A percentile compares a stretch with the other conserved stretches of the same genome.
phyloP scores from a whole-genome alignment of 2,329 filamentous ascomycete species.

The Alternaria rosae region DNA sequence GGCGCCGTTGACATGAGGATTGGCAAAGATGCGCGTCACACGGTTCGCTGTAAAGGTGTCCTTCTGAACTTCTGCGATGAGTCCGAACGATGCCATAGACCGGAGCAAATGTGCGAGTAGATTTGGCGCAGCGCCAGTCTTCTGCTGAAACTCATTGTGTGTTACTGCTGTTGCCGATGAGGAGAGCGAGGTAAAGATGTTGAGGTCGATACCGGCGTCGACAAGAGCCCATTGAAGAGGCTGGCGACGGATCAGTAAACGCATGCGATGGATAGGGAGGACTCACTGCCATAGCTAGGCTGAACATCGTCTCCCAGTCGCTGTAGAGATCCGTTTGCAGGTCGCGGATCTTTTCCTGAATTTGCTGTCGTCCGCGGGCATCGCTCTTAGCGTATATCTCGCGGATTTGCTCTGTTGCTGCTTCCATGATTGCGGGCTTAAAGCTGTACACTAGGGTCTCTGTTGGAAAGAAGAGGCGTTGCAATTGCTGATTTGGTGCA shows the following conservation, averaged over 20 bases:
- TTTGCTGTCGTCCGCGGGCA: conserved; percentile 26
- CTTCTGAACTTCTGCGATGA: conserved; percentile 37
- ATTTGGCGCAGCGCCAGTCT: conserved; percentile 31
- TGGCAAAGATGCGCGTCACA: conserved; percentile 36
- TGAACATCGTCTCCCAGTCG: conserved; percentile 33
- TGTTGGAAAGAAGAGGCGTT: background rate
- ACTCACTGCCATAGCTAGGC: conserved; percentile 8
- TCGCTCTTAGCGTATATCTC: conserved; percentile 24
- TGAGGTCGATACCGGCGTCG: background rate
- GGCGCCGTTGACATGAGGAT: conserved; percentile 35
- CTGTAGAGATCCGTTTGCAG: conserved; percentile 35
- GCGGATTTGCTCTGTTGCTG: conserved; percentile 29
- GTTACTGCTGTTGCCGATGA: conserved; percentile 14
- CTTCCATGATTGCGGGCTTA: conserved; percentile 25
- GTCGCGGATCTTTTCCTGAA: conserved; percentile 36
- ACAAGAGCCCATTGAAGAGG: background rate
- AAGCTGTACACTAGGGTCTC: background rate
- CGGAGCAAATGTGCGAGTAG: conserved; percentile 45
- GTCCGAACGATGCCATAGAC: conserved; percentile 41
- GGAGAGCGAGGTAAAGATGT: background rate
- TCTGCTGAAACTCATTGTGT: conserved; percentile 27
- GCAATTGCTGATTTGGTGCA: background rate
- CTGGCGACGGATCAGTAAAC: background rate
- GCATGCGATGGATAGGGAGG: background rate
- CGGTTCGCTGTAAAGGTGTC: conserved; percentile 41